Conservation (phyloP, 345 rosid genomes). For the Sisymbrium altissimum region DNA sequence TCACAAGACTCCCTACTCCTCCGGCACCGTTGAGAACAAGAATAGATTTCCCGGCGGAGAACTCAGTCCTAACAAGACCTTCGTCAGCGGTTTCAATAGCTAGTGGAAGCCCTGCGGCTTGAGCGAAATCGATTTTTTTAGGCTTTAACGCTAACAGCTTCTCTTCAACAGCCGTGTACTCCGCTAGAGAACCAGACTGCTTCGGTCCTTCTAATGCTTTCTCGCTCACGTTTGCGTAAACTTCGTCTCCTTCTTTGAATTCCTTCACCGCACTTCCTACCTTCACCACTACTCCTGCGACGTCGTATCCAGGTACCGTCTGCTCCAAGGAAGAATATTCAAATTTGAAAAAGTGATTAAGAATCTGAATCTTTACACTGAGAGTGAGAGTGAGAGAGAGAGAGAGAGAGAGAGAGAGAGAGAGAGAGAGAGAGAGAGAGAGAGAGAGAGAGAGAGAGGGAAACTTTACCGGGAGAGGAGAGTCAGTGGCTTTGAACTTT, state of each 20-base stretch:
- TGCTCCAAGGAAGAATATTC: constrained; percentile 20
- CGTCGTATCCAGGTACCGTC: constrained; percentile 98
- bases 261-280: constrained; percentile 70
- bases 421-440: constrained; percentile 29
- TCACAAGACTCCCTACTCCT: constrained; percentile 92
- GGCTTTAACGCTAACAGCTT: constrained; percentile 80
- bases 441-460: neutral
- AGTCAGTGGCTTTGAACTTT: constrained; percentile 94
- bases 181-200: constrained; percentile 83
- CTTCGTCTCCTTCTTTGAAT: constrained; percentile 82
- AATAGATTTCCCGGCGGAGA: constrained; percentile 76
- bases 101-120: constrained; percentile 90
- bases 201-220: constrained; percentile 89
- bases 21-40: constrained; percentile 89
- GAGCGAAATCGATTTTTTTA: constrained; percentile 66
- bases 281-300: constrained; percentile 84
- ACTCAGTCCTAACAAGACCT: constrained; percentile 76
- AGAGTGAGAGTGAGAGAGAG: too few relatives aligned
- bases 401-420: constrained; percentile 22
- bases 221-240: constrained; percentile 86
- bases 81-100: constrained; percentile 85
- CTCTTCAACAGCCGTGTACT: constrained; percentile 88
- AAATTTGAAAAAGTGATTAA: neutral
- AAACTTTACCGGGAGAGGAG: constrained; percentile 67
- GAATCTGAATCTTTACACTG: neutral